These are phyloP conservation scores for Chloranthus sessilifolius DNA, from an alignment of 164 flowering plant genomes.

Conservation along the genomic window DNA sequence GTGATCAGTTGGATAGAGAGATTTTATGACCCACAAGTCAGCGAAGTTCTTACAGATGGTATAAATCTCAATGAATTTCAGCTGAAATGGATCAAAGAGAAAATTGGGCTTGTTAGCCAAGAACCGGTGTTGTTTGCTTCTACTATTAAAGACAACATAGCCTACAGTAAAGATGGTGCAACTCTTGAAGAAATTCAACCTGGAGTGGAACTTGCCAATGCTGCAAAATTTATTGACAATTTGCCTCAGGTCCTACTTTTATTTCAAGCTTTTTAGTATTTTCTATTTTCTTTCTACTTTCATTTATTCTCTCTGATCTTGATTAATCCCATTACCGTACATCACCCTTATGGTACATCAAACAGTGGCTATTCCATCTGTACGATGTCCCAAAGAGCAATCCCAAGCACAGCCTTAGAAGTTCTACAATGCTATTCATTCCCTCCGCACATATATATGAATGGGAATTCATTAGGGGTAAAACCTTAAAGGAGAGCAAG, in stretches of 20 bases:
- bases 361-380: too few species aligned
- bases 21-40: conserved; percentile 51
- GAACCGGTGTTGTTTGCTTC: conserved; percentile 45
- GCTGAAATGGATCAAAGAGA: conserved; percentile 45
- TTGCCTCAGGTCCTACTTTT: conserved; percentile 52
- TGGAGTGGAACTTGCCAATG: conserved; percentile 49
- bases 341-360: conserved; percentile 68
- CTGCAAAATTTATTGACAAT: conserved; percentile 38
- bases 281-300: too few species aligned
- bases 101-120: conserved; percentile 56
- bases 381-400: too few species aligned
- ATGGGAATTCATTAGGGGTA: too few species aligned
- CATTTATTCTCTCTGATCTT: too few species aligned
- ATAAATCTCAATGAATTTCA: conserved; percentile 40
- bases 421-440: too few species aligned
- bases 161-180: conserved; percentile 44
- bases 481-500: too few species aligned
- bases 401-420: too few species aligned
- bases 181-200: conserved; percentile 39
- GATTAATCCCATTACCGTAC: too few species aligned
- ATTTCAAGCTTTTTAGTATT: too few species aligned
- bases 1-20: conserved; percentile 50
- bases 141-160: conserved; percentile 45
- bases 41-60: conserved; percentile 50
- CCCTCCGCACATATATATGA: too few species aligned